These are phyloP conservation scores for Leccinum imitatum DNA, from an alignment of 768 basidiomycete species.

Conservation along the genomic window DNA sequence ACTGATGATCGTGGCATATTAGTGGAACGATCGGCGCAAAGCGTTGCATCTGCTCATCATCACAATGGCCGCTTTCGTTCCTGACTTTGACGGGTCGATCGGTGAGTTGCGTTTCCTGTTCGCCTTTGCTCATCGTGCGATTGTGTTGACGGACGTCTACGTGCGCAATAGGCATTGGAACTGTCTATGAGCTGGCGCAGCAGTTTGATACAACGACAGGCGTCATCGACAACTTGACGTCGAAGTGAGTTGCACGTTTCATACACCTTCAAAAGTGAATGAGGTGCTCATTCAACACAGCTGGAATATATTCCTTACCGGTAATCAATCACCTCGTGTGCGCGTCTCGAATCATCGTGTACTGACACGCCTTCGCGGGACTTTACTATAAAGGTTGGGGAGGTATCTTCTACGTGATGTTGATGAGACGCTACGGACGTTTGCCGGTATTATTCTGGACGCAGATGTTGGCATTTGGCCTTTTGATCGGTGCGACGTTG, in stretches of 20 bases:
- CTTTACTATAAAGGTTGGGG: conserved; percentile 25
- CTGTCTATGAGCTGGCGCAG: conserved; percentile 45
- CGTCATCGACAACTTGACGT: conserved; percentile 52
- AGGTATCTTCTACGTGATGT: conserved; percentile 29
- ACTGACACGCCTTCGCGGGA: conserved; percentile 5
- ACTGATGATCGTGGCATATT: neutral
- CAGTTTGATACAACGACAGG: conserved; percentile 46
- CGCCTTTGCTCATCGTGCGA: neutral
- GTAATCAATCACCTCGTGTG: conserved; percentile 18
- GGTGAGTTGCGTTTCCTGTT: conserved; percentile 33
- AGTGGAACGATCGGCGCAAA: conserved; percentile 49
- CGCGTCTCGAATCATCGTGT: neutral
- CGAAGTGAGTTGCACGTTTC: conserved; percentile 28
- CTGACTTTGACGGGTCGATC: conserved; percentile 53
- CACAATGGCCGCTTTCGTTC: conserved; percentile 51
- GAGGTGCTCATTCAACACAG: conserved; percentile 12
- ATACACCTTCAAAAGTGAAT: neutral
- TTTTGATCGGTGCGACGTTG: conserved; percentile 51
- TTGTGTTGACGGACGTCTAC: neutral
- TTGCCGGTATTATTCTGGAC: conserved; percentile 34
- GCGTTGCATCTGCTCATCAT: conserved; percentile 46
- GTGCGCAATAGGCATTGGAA: conserved; percentile 43
- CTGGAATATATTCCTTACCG: conserved; percentile 51
- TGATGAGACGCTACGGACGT: conserved; percentile 32
- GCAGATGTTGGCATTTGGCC: conserved; percentile 42